Conservation (phyloP, 106 monocot genomes). For the Alisma plantagoaquatica region DNA sequence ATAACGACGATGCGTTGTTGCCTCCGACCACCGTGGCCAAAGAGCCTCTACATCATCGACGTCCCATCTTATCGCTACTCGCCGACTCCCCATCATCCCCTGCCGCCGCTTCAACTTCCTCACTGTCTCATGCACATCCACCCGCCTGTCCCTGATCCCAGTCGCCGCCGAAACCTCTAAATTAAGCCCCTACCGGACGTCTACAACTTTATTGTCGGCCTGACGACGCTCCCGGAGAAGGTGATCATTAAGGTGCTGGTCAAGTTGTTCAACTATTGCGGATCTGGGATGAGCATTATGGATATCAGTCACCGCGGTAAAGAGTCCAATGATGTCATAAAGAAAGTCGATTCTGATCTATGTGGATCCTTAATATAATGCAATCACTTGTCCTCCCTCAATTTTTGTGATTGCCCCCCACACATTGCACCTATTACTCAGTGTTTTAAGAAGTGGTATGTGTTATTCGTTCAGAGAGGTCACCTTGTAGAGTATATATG, state of each 20-base stretch:
- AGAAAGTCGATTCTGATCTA: constrained; percentile 6
- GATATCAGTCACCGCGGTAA: constrained; percentile 2
- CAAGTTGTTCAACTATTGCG: neutral
- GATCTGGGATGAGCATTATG: constrained; percentile 5
- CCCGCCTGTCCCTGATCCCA: neutral
- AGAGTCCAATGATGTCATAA: neutral
- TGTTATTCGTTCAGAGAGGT: too few species aligned
- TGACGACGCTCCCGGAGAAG: constrained; percentile 1
- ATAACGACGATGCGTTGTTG: too few species aligned
- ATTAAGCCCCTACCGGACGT: neutral
- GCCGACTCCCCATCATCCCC: neutral
- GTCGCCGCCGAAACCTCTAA: neutral
- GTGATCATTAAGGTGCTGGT: neutral
- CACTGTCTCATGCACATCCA: neutral
- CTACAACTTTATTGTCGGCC: neutral
- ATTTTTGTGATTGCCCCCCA: too few species aligned
- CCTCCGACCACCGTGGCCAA: too few species aligned
- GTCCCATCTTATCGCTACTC: neutral
- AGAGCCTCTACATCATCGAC: too few species aligned
- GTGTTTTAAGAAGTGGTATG: too few species aligned
- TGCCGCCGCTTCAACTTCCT: constrained; percentile 2
- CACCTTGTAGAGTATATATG: too few species aligned
- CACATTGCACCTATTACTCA: too few species aligned
- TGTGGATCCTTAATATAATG: too few species aligned
- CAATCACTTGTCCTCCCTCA: too few species aligned